Percentiles rank a stretch among this genome's conserved stretches.
phyloP scores from a whole-genome alignment of 1,284 basidiomycete species.

The Malassezia arunalokei region DNA sequence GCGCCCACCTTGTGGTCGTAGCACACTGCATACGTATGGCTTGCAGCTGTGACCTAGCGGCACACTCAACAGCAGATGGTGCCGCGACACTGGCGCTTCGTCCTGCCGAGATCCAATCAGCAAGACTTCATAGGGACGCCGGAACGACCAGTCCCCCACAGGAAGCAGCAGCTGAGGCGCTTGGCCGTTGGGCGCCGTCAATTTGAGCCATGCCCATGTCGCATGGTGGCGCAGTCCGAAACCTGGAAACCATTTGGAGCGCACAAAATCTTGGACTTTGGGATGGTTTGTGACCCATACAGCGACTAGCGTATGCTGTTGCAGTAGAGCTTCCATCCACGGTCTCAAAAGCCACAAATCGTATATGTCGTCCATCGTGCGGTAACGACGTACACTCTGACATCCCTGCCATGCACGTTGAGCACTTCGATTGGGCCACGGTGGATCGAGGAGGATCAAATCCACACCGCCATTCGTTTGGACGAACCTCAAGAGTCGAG shows the following conservation, averaged over 20 bases:
- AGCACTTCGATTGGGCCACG: conserved; percentile 17
- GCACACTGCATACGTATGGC: conserved; percentile 7
- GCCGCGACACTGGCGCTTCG: not conserved
- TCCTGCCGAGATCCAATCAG: conserved; percentile 1
- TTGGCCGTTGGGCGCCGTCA: not conserved
- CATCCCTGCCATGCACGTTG: conserved; percentile 1
- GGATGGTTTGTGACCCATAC: conserved; percentile 19
- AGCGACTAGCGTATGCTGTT: conserved; percentile 8
- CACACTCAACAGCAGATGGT: conserved; percentile 1
- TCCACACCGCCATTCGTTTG: conserved; percentile 5
- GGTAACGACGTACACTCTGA: conserved; percentile 2
- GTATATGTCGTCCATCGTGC: conserved; percentile 14
- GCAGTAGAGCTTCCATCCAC: conserved; percentile 12
- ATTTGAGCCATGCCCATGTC: conserved; percentile 16
- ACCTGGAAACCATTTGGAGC: conserved; percentile 13
- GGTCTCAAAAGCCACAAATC: conserved; percentile 17
- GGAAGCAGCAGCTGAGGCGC: not conserved
- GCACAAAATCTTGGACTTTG: conserved; percentile 13
- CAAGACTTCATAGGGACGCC: conserved; percentile 17
- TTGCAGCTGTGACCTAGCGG: conserved; percentile 13
- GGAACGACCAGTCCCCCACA: not conserved
- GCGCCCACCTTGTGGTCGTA: not conserved
- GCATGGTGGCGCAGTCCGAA: conserved; percentile 4
- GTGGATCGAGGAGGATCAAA: conserved; percentile 17
- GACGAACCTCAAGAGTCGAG: not conserved